These are phyloP conservation scores for Sphagnum magellanicum DNA, from an alignment of 228 moss, liverwort and hornwort genomes.

Conservation along the genomic window DNA sequence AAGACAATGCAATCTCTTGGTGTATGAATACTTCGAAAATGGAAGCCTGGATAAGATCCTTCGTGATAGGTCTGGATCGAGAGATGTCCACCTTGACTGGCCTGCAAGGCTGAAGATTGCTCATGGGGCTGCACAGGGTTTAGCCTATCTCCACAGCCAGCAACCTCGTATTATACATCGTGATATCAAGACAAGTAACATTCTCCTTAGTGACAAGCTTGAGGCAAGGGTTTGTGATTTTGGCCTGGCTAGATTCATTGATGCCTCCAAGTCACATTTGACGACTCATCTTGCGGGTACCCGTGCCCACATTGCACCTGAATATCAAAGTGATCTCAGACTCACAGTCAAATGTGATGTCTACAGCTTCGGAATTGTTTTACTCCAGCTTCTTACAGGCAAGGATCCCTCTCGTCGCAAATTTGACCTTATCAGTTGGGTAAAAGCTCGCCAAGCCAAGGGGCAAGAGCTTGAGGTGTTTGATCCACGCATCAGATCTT, in stretches of 20 bases:
- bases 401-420: constrained; percentile 3
- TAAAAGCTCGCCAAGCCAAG: neutral
- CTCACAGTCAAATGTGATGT: constrained; percentile 13
- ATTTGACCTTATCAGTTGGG: neutral
- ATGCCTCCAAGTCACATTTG: constrained; percentile 26
- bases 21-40: neutral
- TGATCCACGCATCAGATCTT: constrained; percentile 8
- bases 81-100: neutral
- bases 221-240: constrained; percentile 40
- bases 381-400: constrained; percentile 16
- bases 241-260: constrained; percentile 34
- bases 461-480: neutral
- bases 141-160: neutral
- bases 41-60: neutral
- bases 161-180: constrained; percentile 23
- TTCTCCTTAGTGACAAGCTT: constrained; percentile 30
- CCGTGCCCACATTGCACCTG: constrained; percentile 6
- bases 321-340: constrained; percentile 5
- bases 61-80: neutral
- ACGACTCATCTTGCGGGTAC: neutral
- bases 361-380: constrained; percentile 13
- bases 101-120: neutral
- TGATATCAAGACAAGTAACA: constrained; percentile 42
- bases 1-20: neutral
- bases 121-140: neutral